These are phyloP conservation scores for Caryopteris hybrid DNA, from an alignment of 305 asterid genomes.

Conservation along the genomic window DNA sequence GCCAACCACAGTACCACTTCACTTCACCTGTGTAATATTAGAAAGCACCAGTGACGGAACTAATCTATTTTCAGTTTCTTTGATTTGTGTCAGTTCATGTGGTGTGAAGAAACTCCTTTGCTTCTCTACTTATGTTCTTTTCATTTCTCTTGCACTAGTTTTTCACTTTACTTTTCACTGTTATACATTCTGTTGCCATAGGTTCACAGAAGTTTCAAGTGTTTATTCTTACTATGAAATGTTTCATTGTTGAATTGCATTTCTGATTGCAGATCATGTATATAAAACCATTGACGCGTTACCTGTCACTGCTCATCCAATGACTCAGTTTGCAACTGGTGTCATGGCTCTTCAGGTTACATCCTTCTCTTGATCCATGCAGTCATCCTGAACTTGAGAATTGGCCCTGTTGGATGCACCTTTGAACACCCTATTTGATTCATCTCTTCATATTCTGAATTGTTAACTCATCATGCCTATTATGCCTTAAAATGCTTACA, in stretches of 20 bases:
- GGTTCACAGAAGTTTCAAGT: background rate
- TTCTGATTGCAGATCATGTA: constrained; percentile 65
- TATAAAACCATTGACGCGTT: constrained; percentile 74
- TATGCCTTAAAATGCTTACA: constrained; percentile 5
- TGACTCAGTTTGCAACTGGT: constrained; percentile 92
- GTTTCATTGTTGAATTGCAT: constrained; percentile 11
- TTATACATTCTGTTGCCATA: background rate
- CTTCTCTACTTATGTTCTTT: background rate
- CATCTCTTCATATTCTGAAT: constrained; percentile 2
- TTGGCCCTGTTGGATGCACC: background rate
- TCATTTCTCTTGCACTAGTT: background rate
- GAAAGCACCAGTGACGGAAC: background rate
- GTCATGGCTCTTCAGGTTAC: constrained; percentile 70
- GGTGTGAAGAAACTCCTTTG: background rate
- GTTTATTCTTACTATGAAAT: background rate
- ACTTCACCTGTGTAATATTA: background rate
- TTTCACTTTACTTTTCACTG: background rate
- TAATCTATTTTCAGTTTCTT: background rate
- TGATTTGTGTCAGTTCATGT: background rate
- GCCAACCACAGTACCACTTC: background rate
- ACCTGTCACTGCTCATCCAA: constrained; percentile 80
- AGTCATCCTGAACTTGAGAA: constrained; percentile 1
- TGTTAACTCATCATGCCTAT: background rate
- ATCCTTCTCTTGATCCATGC: background rate
- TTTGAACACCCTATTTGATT: background rate